Evolutionary conservation across 441 rosid genomes (phyloP).

Genomic region (Populus hybrid): DNA sequence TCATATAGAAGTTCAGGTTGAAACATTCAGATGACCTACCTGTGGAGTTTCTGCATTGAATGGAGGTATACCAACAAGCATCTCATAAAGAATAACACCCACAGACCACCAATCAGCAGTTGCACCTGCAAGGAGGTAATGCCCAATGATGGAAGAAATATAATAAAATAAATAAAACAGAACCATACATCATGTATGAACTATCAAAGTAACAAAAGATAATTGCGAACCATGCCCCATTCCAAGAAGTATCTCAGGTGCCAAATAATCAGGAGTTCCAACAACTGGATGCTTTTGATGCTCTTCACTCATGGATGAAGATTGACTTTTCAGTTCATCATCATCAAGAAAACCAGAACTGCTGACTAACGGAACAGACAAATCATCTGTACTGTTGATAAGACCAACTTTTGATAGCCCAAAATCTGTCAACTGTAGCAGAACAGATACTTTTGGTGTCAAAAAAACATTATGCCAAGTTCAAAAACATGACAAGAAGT

Average conservation of each 20-base stretch:
- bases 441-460: not conserved
- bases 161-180: not conserved
- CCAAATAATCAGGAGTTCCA: conserved; percentile 98
- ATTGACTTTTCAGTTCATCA: conserved; percentile 46
- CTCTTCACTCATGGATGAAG: conserved; percentile 47
- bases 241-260: conserved; percentile 99
- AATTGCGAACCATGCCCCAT: conserved; percentile 81
- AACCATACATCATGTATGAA: conserved; percentile 6
- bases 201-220: conserved; percentile 6
- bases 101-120: conserved; percentile 99
- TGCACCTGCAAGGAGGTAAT: conserved; percentile 48
- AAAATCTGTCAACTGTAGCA: conserved; percentile 97
- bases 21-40: conserved; percentile 33
- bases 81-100: conserved; percentile 86
- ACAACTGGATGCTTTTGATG: conserved; percentile 74
- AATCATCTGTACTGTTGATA: conserved; percentile 94
- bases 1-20: not conserved
- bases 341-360: conserved; percentile 51
- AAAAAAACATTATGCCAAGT: too few species aligned
- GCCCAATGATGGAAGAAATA: conserved; percentile 13
- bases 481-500: too few species aligned
- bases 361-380: conserved; percentile 67
- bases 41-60: conserved; percentile 94
- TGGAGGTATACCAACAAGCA: conserved; percentile 93
- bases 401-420: conserved; percentile 99